A percentile compares a stretch with the other conserved stretches of the same genome.
phyloP scores from a whole-genome alignment of 1,139 yeast species.

The Lodderomyces elongisporus region DNA sequence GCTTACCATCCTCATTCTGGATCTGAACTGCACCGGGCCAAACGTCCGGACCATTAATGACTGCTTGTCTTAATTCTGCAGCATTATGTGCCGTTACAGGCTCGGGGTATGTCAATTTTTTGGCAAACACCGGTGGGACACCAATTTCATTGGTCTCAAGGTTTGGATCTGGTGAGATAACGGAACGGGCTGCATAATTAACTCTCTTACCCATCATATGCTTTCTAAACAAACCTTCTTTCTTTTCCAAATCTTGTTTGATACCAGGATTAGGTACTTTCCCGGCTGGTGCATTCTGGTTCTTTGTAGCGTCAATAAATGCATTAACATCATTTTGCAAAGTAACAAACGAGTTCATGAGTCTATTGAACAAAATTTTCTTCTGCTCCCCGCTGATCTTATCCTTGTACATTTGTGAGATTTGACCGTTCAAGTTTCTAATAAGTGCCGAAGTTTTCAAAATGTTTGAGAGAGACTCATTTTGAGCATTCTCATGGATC shows the following conservation, averaged over 20 bases:
- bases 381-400: conserved; percentile 59
- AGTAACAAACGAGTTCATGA: conserved; percentile 93
- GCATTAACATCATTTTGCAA: conserved; percentile 94
- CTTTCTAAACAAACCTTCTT: conserved; percentile 96
- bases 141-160: conserved; percentile 97
- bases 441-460: conserved; percentile 76
- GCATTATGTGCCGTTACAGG: conserved; percentile 96
- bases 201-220: conserved; percentile 99
- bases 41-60: conserved; percentile 91
- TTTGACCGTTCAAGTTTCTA: conserved; percentile 83
- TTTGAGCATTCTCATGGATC: conserved; percentile 90
- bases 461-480: conserved; percentile 76
- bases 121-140: conserved; percentile 97
- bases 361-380: conserved; percentile 73
- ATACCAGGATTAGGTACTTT: conserved; percentile 86
- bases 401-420: conserved; percentile 56
- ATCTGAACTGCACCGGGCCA: conserved; percentile 99
- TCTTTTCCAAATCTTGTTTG: conserved; percentile 96
- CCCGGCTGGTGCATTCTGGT: conserved; percentile 66
- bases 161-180: conserved; percentile 98
- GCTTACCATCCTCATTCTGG: conserved; percentile 93
- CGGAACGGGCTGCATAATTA: conserved; percentile 97
- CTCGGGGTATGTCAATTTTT: conserved; percentile 92
- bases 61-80: conserved; percentile 87
- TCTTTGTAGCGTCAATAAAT: conserved; percentile 87